phyloP scores from a whole-genome alignment of 164 flowering plant species.

The Stephania japonica region DNA sequence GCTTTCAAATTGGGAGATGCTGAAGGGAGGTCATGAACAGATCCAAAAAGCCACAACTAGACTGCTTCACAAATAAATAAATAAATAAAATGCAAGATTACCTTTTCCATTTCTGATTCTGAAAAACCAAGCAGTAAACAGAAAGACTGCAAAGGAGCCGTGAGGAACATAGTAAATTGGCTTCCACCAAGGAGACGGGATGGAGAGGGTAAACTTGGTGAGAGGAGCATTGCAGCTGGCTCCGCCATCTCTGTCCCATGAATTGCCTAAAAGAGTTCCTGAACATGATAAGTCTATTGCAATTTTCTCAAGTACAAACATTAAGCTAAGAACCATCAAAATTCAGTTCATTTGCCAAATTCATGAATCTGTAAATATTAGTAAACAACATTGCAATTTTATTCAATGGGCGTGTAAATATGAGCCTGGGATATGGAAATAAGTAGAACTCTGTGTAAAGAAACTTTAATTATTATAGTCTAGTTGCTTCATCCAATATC shows the following conservation, averaged over 20 bases:
- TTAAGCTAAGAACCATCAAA: too few relatives aligned
- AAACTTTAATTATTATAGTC: too few relatives aligned
- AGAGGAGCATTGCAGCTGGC: conserved; percentile 71
- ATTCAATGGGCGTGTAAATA: too few relatives aligned
- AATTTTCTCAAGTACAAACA: not conserved
- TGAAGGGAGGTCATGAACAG: not conserved
- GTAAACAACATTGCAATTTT: too few relatives aligned
- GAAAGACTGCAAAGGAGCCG: conserved; percentile 89
- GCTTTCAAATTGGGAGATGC: too few relatives aligned
- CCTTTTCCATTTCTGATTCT: conserved; percentile 64
- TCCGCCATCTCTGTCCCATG: conserved; percentile 81
- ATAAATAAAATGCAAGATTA: conserved; percentile 11
- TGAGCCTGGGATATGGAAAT: too few relatives aligned
- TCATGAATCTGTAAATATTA: too few relatives aligned
- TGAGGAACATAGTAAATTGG: conserved; percentile 76
- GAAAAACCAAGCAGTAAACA: conserved; percentile 65
- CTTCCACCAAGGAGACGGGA: conserved; percentile 58
- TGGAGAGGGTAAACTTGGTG: conserved; percentile 53
- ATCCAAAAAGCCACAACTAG: not conserved
- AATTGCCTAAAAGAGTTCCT: conserved; percentile 42
- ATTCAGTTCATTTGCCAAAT: too few relatives aligned
- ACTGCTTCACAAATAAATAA: not conserved
- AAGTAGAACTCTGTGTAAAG: too few relatives aligned
- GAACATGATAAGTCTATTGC: not conserved
- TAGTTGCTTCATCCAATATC: too few relatives aligned